Base-by-base conservation (phyloP, 495 filamentous ascomycete genomes). In the Amorphotheca resinae region DNA sequence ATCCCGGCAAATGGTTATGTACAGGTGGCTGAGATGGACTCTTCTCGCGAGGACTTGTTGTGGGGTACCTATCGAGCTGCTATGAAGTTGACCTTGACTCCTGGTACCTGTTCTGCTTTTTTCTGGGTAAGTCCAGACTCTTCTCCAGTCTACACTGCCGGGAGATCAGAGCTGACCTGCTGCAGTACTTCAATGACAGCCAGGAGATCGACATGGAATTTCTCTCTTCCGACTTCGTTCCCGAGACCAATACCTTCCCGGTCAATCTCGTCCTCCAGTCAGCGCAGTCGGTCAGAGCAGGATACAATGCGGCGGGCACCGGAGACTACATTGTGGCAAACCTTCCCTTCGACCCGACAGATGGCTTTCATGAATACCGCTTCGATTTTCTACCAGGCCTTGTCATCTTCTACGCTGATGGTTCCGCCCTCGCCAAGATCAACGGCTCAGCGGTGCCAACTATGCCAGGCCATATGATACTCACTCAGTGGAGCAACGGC, bases 201-300 rank as follows among this genome's bases (percentile, higher is more conserved):
- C 79, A 84, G 56, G 82, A 87, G 50, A 83, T 86, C 46, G 82
- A 87, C 57, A 74, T 87, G 58, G 82, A 87, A 46, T 77, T 82
- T 54, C 67, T 87, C 12, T 78, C 77, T 18, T 57, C 63, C 4
- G 66, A 83, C 39, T 77, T 77, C 48, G 64, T 72, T 45, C 35
- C 49, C 21, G 39, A 38, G 17, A 65, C 68, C 21, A 58, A 48
- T 26, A 62, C 59, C 16, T 72, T 65, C 43, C 77, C 75, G 0
- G 62, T 88, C 22, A 83, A 87, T 53, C 71, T 87, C 3, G 81
- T 87, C 1, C 58, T 85, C 15, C 81, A 87, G 56, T 77, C 80
- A 0, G 58, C 68, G 12, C 61, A 68, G 28, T 73, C 78, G 0
- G 65, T 64, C 4, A 31, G 58, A 12, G 54, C 62, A 9, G 77